Percentiles rank a stretch among this genome's conserved stretches.
phyloP scores from a whole-genome alignment of 495 filamentous ascomycete species.

The Talaromyces borbonicus region DNA sequence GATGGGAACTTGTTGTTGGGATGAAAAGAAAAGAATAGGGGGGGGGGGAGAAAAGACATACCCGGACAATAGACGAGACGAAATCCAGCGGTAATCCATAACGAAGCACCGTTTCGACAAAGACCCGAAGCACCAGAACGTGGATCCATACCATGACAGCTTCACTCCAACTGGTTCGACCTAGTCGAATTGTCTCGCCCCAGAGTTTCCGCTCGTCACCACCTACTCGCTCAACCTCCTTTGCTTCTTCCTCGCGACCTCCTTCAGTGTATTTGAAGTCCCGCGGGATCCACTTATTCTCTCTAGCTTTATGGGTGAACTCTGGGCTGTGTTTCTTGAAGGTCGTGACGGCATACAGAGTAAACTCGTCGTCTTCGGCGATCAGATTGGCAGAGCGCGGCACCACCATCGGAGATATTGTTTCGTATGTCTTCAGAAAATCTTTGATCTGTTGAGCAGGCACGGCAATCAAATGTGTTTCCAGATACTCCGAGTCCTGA shows the following conservation, averaged over 20 bases:
- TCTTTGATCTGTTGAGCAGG: slow-evolving; percentile 70
- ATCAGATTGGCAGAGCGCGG: slow-evolving; percentile 74
- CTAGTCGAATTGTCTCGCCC: slow-evolving; percentile 81
- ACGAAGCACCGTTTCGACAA: slow-evolving; percentile 91
- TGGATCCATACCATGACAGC: slow-evolving; percentile 92
- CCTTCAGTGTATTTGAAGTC: slow-evolving; percentile 90
- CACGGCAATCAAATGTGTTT: slow-evolving; percentile 87
- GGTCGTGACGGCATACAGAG: slow-evolving; percentile 75
- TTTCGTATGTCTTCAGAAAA: slow-evolving; percentile 82
- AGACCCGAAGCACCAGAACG: slow-evolving; percentile 80
- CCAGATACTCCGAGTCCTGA: slow-evolving; percentile 88
- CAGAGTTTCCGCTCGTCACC: slow-evolving; percentile 79
- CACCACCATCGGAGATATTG: slow-evolving; percentile 74
- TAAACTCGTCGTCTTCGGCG: slow-evolving; percentile 76
- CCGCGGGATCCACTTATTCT: slow-evolving; percentile 85
- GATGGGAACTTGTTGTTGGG: too few species aligned
- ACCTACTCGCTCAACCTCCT: slow-evolving; percentile 68
- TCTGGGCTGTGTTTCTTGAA: slow-evolving; percentile 86
- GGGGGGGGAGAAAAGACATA: slow-evolving; percentile 46
- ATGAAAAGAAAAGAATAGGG: too few species aligned
- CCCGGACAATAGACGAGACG: slow-evolving; percentile 72
- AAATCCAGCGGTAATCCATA: slow-evolving; percentile 88
- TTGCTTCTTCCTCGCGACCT: slow-evolving; percentile 75
- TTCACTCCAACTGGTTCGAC: slow-evolving; percentile 84
- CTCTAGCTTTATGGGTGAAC: slow-evolving; percentile 80